Base-by-base conservation (phyloP, 225 moss, liverwort and hornwort genomes). In the Thuidium tamariscinum region DNA sequence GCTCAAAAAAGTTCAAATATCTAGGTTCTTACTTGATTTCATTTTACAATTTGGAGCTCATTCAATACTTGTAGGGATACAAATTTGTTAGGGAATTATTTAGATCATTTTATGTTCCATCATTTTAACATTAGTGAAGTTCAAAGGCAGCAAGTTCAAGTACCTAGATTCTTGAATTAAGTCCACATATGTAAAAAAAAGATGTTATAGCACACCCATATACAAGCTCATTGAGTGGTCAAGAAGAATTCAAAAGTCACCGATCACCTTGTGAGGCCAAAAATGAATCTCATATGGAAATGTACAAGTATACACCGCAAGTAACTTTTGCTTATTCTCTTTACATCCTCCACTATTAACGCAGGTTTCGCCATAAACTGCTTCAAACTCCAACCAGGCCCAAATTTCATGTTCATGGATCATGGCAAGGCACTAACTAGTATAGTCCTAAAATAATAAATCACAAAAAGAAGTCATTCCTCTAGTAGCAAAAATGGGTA, bases 291-390 rank as follows among this genome's bases (percentile, higher is more conserved):
- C 80, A 56, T 70, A 85, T 80, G 39, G 66, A 84, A 88, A 85
- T 87, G 73, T 90, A 92, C 92, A 90, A 87, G 65, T 90, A 90
- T 88, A 90, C 88, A 84, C 82, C 62, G 61, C 60, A 86, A 77
- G 84, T 60, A 64, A 83, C 42, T 62, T 82, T 90, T 82, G 84
- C 84, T 92, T 92, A 90, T 92, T 92, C 73, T 71, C 88, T 88
- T 82, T 84, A 86, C 88, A 81, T 84, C 81, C 48, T 87, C 63
- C 52, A 57, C 73, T 56, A 84, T 23, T 48, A 81, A 49, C 36
- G 64, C 25, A 70, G 57, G 84, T 64, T 67, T 79, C 10, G 17
- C 39, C 62, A 77, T 48, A 46, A 72, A 18, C 80, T 66, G 76
- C 78, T 63, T 49, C 60, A 77, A 80, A 72, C 56, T 51, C 42